Base-by-base conservation (phyloP, 495 filamentous ascomycete genomes). In the Talaromyces trachyspermus region DNA sequence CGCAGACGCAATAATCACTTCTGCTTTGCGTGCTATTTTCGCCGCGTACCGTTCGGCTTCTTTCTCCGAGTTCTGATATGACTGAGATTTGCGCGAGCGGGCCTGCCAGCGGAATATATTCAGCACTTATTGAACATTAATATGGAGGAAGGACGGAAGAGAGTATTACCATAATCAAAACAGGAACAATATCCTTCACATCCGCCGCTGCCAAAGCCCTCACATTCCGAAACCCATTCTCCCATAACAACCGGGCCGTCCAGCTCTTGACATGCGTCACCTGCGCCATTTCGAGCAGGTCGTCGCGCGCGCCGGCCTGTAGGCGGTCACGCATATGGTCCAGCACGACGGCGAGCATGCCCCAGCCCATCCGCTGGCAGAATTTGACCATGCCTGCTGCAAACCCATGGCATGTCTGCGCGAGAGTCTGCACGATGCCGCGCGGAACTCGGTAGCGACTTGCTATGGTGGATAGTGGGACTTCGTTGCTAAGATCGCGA, bases 401-500 rank as follows among this genome's bases (percentile, higher is more conserved):
- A 54, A 90, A 90, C 0, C 87, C 87, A 46, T 86, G 77, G 48
- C 86, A 89, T 11, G 82, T 84, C 49, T 85, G 83, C 0, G 84
- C 77, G 9, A 90, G 68, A 17, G 71, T 84, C 54, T 92, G 87
- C 4, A 90, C 78, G 22, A 74, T 63, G 0, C 87, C 87, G 24
- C 85, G 77, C 7, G 82, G 78, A 42, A 79, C 77, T 15, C 77
- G 75, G 55, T 87, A 90, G 50, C 86, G 85, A 14, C 61, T 62
- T 1, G 86, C 80, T 26, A 92, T 84, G 1, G 68, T 58, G 44
- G 85, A 77, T 5, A 90, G 71, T 1, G 87, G 87, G 18, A 79
- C 69, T 49, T 90, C 87, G 55, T 89, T 90, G 62, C 86, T 88
- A 25, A 92, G 64, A 55, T 90, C 85, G 15, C 87, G 81, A 27